These are phyloP conservation scores for Xylaria grammica DNA, from an alignment of 495 filamentous ascomycete genomes.

Conservation along the genomic window DNA sequence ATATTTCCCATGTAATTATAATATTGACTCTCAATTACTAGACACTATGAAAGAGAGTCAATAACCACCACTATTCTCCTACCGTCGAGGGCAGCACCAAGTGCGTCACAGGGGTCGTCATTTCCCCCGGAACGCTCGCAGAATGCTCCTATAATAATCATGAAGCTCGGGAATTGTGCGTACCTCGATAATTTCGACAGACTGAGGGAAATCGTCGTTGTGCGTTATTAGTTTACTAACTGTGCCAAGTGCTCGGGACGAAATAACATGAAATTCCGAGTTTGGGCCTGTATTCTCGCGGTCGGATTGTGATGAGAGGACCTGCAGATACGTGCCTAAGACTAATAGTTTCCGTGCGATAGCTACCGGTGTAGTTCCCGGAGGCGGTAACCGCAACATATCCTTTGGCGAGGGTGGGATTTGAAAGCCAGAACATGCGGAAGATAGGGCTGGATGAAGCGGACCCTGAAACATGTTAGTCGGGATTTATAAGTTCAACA, in stretches of 20 bases:
- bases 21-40: conserved; percentile 57
- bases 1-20: conserved; percentile 54
- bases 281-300: conserved; percentile 22
- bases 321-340: conserved; percentile 49
- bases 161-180: neutral
- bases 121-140: neutral
- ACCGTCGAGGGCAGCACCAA: neutral
- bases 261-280: conserved; percentile 35
- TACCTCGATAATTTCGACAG: conserved; percentile 52
- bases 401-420: conserved; percentile 29
- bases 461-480: too few species aligned
- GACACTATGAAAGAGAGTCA: conserved; percentile 33
- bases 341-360: conserved; percentile 53
- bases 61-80: neutral
- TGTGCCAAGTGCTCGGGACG: conserved; percentile 43
- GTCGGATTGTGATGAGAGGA: conserved; percentile 33
- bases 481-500: too few species aligned
- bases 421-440: conserved; percentile 29
- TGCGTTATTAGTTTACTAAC: conserved; percentile 51
- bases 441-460: conserved; percentile 36
- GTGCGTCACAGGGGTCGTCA: neutral
- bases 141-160: neutral
- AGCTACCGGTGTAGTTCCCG: conserved; percentile 49
- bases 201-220: conserved; percentile 54
- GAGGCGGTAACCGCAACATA: conserved; percentile 43